Evolutionary conservation across 192 early-diverging fungal species (phyloP).

Genomic region (Coemansia sp.): DNA sequence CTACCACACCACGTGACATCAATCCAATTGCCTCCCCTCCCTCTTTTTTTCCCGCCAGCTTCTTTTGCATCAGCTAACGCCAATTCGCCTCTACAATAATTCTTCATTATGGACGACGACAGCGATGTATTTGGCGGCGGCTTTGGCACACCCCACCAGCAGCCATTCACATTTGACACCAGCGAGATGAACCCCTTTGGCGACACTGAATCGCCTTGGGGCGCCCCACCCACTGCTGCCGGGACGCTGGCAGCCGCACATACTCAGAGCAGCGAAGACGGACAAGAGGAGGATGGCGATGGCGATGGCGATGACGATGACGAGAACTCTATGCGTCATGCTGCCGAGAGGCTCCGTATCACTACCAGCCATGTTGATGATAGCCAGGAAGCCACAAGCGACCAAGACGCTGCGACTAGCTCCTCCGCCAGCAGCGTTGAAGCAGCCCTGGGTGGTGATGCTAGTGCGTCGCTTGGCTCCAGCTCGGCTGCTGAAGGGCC

Average conservation of each 20-base stretch:
- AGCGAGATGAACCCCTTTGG: constrained; percentile 53
- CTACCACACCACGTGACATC: background rate
- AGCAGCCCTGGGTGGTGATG: background rate
- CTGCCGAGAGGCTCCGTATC: constrained; percentile 10
- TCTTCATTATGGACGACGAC: constrained; percentile 25
- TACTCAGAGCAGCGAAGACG: background rate
- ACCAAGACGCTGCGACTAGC: background rate
- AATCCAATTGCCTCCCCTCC: background rate
- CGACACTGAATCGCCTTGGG: constrained; percentile 36
- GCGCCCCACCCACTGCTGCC: background rate
- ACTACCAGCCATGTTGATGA: background rate
- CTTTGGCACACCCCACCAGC: constrained; percentile 28
- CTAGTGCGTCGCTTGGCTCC: background rate
- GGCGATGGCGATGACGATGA: background rate
- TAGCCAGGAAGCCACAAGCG: background rate
- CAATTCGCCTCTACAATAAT: background rate
- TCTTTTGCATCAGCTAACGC: background rate
- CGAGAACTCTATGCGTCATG: background rate
- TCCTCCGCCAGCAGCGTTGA: background rate
- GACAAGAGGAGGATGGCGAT: background rate
- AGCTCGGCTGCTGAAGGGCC: background rate
- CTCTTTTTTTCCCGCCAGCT: background rate
- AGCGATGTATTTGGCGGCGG: constrained; percentile 43
- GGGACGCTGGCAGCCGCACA: background rate
- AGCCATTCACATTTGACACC: constrained; percentile 36